These are phyloP conservation scores for Taxawa tesnikishii DNA, from an alignment of 2,329 filamentous ascomycete species.

Conservation along the genomic window DNA sequence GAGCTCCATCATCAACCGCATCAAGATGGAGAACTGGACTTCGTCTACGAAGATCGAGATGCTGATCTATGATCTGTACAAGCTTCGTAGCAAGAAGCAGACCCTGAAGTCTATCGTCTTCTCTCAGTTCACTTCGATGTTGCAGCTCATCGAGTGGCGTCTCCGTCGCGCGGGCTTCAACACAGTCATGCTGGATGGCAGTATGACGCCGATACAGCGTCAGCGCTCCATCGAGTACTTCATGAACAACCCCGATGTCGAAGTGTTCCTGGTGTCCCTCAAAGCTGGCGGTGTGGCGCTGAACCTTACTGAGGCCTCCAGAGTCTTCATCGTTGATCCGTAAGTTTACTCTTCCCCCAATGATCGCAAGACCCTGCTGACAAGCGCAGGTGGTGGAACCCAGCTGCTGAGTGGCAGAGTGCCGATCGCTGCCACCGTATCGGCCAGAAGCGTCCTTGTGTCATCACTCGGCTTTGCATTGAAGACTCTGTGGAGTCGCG, in stretches of 20 bases:
- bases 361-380: slow-evolving; percentile 15
- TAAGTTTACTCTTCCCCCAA: slow-evolving; percentile 38
- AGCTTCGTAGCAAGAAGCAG: slow-evolving; percentile 79
- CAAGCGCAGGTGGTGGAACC: slow-evolving; percentile 79
- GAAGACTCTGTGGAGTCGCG: slow-evolving; percentile 94
- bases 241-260: slow-evolving; percentile 87
- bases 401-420: slow-evolving; percentile 98
- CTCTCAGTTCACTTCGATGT: slow-evolving; percentile 93
- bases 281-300: slow-evolving; percentile 94
- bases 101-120: slow-evolving; percentile 97
- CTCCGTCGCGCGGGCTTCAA: slow-evolving; percentile 93
- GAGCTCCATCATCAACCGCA: slow-evolving; percentile 94
- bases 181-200: slow-evolving; percentile 95
- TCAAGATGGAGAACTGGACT: slow-evolving; percentile 98
- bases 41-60: slow-evolving; percentile 97
- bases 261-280: slow-evolving; percentile 90
- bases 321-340: slow-evolving; percentile 94
- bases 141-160: slow-evolving; percentile 94
- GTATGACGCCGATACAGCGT: slow-evolving; percentile 88
- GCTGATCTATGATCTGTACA: slow-evolving; percentile 86
- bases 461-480: slow-evolving; percentile 87
- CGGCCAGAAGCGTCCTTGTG: slow-evolving; percentile 84
- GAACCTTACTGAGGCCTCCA: slow-evolving; percentile 86
- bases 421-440: slow-evolving; percentile 82
- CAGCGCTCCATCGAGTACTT: slow-evolving; percentile 93